A percentile compares a stretch with the other conserved stretches of the same genome.
Conservation (phyloP, 805 yeast genomes). For the Kockiozyma suomiensis region DNA sequence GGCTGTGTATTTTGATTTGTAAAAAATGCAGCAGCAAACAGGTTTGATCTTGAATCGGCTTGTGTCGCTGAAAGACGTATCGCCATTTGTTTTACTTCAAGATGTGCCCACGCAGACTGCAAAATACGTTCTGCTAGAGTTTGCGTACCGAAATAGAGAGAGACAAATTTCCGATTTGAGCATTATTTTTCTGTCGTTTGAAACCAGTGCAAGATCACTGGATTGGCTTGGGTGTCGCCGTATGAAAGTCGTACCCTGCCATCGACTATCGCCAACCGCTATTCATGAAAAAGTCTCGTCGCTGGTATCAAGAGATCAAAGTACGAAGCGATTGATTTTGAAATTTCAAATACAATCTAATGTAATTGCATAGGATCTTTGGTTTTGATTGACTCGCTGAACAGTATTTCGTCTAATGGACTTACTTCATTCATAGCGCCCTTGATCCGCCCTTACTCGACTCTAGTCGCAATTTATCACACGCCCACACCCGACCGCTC, state of each 20-base stretch:
- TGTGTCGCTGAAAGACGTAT: constrained; percentile 66
- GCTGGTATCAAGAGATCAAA: constrained; percentile 9
- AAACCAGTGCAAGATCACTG: constrained; percentile 50
- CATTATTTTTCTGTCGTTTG: constrained; percentile 66
- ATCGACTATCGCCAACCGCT: constrained; percentile 7
- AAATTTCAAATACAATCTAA: not conserved
- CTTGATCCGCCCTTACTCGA: constrained; percentile 51
- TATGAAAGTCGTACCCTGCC: constrained; percentile 14
- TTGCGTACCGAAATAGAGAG: constrained; percentile 48
- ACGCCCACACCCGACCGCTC: not conserved
- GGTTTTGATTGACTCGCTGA: constrained; percentile 70
- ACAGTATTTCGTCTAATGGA: constrained; percentile 53
- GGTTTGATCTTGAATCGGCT: constrained; percentile 60
- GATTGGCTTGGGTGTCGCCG: constrained; percentile 30
- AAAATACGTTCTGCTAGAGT: constrained; percentile 57
- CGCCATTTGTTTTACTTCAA: constrained; percentile 69
- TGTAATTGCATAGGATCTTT: constrained; percentile 29
- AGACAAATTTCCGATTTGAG: constrained; percentile 37
- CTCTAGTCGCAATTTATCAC: constrained; percentile 46
- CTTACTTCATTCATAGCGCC: constrained; percentile 56
- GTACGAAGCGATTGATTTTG: constrained; percentile 5
- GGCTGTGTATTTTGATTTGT: no score
- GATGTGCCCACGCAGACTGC: constrained; percentile 78
- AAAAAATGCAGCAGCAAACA: constrained; percentile 5
- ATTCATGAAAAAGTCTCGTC: constrained; percentile 36